Evolutionary conservation across 441 rosid species (phyloP), one percentile per base, ranked within the genome.

Genomic region (Jatropha podagrica): DNA sequence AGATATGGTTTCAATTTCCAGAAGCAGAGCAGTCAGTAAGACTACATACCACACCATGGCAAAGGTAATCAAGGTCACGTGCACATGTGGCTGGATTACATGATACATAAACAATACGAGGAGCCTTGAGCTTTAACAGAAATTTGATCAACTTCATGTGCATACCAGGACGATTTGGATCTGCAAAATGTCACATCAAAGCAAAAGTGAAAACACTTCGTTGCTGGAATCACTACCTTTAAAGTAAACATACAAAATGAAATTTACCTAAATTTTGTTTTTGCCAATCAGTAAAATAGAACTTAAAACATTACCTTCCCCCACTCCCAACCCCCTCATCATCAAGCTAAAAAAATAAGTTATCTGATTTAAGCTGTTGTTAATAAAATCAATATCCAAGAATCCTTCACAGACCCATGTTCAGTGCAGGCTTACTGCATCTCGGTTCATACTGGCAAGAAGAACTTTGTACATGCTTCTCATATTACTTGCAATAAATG

Each of bases 141-240:
- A 88, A 93, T 79, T 86, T 92, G 65, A 92, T 93, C 90, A 93
- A 81, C 91, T 95, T 95, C 96, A 93, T 79, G 83, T 92, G 99
- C 97, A 95, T 90, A 46, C 98, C 99, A 58, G 99, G 97, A 68
- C 98, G 91, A 81, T 95, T 92, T 18, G 97, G 98, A 88, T 95
- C 98, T 93, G 95, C 85, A 75, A 65, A 65, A 75, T 74, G 63
- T 56, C 73, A 62, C 46, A 69, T 52, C 17, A 69, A 64, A 59
- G 18, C 15, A 37, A 23, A 20, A 63, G 18, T 70, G 18, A 46
- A 72, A 46, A 42, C 26, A 56, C 38, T 40, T 7, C 7, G 23
- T 41, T 23, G 48, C 17, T 23, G 70, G n/a, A 5, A 17, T 23
- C 23, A 23, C 23, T 23, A 23, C 23, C 23, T 23, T 23, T 65